Evolutionary conservation across 2,329 filamentous ascomycete genomes (phyloP).

Genomic region (Talaromyces albobiverticillius): DNA sequence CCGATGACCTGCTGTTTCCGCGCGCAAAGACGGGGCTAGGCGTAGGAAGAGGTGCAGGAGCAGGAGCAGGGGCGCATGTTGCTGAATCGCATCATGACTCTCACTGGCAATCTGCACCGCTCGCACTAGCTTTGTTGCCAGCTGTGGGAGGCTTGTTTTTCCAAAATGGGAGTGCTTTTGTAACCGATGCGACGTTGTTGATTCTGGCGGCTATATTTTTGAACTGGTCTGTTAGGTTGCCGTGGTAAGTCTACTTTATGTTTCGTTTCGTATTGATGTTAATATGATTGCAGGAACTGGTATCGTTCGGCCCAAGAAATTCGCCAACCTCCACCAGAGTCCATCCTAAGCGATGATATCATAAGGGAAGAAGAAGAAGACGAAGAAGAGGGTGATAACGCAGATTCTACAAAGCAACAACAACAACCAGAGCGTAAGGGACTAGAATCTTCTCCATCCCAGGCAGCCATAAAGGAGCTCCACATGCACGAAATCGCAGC

Average conservation of each 20-base stretch:
- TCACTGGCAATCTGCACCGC: slow-evolving; percentile 73
- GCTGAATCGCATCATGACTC: slow-evolving; percentile 55
- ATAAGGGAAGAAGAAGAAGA: slow-evolving; percentile 23
- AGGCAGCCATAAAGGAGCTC: slow-evolving; percentile 60
- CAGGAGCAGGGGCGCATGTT: slow-evolving; percentile 15
- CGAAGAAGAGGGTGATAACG: slow-evolving; percentile 14
- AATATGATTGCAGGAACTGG: slow-evolving; percentile 58
- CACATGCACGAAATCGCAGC: slow-evolving; percentile 72
- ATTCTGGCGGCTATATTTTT: slow-evolving; percentile 79
- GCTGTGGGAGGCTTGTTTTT: slow-evolving; percentile 83
- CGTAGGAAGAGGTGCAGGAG: too few relatives aligned
- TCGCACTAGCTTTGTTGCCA: slow-evolving; percentile 80
- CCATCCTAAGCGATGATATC: slow-evolving; percentile 20
- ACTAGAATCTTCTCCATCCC: slow-evolving; percentile 20
- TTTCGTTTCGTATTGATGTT: neutral
- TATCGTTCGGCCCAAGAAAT: slow-evolving; percentile 68
- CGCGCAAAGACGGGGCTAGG: slow-evolving; percentile 41
- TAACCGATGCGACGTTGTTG: slow-evolving; percentile 81
- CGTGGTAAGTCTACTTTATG: slow-evolving; percentile 62
- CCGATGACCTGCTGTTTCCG: slow-evolving; percentile 65
- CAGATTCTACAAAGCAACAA: neutral
- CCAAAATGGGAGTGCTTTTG: slow-evolving; percentile 75
- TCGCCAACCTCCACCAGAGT: slow-evolving; percentile 43
- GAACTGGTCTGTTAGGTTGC: slow-evolving; percentile 86
- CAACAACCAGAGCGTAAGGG: slow-evolving; percentile 8